Base-by-base conservation (phyloP, 2,329 filamentous ascomycete genomes). In the Stemphylium vesicarium region DNA sequence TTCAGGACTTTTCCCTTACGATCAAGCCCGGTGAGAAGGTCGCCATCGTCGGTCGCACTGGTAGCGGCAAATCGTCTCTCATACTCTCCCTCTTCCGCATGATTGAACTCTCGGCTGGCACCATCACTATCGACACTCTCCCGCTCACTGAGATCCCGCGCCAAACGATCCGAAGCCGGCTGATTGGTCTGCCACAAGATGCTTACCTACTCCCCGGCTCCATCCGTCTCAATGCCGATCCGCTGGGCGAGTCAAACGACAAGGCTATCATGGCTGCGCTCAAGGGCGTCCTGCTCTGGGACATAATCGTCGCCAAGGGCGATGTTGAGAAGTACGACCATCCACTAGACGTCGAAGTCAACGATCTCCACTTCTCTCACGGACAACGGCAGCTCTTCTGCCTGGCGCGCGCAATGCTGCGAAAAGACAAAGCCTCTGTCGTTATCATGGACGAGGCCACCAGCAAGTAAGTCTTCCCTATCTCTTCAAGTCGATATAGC, bases 331-430 rank as follows among this genome's bases (percentile, higher is more conserved):
- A 68, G 43, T 71, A 73, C 33, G 61, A 57, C 16, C 70, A 73
- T 53, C 70, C 70, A 9, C 59, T 74, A 12, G 69, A 73, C 41
- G 67, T 71, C 8, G 47, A 64, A 11, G 68, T 74, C 12, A 67
- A 72, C 6, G 69, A 72, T 45, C 53, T 71, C 10, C 68, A 73
- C 40, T 68, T 74, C 40, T 68, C 63, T 12, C 64, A 71, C 18
- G 87, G 87, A 0, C 86, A 89, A 68, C 81, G 81, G 39, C 87
- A 89, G 63, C 77, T 89, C 0, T 87, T 90, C 61, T 85, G 82
- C 58, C 78, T 90, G 1, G 86, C 83, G 0, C 74, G 86, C 0
- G 86, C 85, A 0, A 77, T 88, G 15, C 69, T 89, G 7, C 57
- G 66, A 18, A 56, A 45, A n/a, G 63, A 68, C 33, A 65, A 60